Conservation (phyloP, 805 yeast genomes). For the Barnettozyma populi region DNA sequence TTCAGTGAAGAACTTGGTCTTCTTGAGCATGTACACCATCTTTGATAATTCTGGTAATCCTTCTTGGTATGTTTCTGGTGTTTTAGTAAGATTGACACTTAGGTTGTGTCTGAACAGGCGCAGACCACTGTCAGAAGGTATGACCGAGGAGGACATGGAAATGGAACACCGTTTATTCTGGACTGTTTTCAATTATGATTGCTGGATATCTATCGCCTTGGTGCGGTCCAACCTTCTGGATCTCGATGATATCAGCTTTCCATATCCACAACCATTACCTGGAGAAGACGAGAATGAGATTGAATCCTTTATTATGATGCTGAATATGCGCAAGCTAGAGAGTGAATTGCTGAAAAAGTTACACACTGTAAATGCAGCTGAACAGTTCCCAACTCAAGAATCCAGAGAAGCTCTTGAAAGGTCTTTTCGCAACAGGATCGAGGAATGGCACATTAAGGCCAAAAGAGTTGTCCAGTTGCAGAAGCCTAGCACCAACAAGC, state of each 20-base stretch:
- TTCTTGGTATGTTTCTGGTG: constrained; percentile 49
- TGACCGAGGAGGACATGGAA: constrained; percentile 22
- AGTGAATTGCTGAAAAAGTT: constrained; percentile 40
- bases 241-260: constrained; percentile 46
- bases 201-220: constrained; percentile 42
- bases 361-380: constrained; percentile 39
- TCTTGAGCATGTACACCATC: constrained; percentile 45
- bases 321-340: constrained; percentile 40
- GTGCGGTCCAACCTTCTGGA: constrained; percentile 45
- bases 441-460: constrained; percentile 29
- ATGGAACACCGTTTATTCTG: constrained; percentile 39
- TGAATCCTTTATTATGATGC: constrained; percentile 36
- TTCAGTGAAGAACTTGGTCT: constrained; percentile 36
- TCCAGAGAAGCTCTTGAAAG: constrained; percentile 5
- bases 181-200: constrained; percentile 37
- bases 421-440: constrained; percentile 23
- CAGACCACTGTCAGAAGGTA: constrained; percentile 4
- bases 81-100: constrained; percentile 38
- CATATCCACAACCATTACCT: constrained; percentile 33
- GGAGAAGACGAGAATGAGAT: constrained; percentile 38
- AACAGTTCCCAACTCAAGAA: constrained; percentile 9
- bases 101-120: constrained; percentile 43
- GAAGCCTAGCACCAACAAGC: constrained; percentile 4
- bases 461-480: neutral
- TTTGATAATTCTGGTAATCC: constrained; percentile 45